Percentiles rank a stretch among this genome's conserved stretches.
Conservation (phyloP, 2,329 filamentous ascomycete species). For the Colletotrichum navitas region DNA sequence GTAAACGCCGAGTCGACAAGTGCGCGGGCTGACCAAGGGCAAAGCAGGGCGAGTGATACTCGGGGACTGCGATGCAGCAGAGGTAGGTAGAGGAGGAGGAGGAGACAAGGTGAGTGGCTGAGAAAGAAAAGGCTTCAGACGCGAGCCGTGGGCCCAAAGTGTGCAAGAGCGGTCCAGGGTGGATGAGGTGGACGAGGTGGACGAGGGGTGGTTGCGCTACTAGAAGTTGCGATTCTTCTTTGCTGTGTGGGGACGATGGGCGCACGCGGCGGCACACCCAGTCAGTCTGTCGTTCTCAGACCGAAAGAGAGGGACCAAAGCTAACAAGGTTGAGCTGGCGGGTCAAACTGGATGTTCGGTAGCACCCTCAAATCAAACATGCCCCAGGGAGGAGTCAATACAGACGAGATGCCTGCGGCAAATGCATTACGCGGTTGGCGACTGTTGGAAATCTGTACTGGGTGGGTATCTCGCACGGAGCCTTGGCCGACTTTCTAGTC, state of each 20-base stretch:
- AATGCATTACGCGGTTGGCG: slow-evolving; percentile 18
- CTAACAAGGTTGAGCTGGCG: slow-evolving; percentile 9
- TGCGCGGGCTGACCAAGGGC: slow-evolving; percentile 5
- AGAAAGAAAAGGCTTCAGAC: slow-evolving; percentile 32
- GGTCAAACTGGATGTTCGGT: slow-evolving; percentile 14
- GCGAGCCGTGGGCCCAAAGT: slow-evolving; percentile 26
- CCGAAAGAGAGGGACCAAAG: slow-evolving; percentile 11
- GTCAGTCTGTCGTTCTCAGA: slow-evolving; percentile 22
- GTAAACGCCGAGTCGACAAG: slow-evolving; percentile 11
- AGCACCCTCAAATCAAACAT: slow-evolving; percentile 27
- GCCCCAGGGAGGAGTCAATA: neutral
- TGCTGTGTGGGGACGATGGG: slow-evolving; percentile 27
- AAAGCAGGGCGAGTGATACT: slow-evolving; percentile 9
- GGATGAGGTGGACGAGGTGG: slow-evolving; percentile 34
- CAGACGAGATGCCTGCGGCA: slow-evolving; percentile 12
- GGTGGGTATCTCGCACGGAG: slow-evolving; percentile 29
- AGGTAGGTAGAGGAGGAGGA: slow-evolving; percentile 16
- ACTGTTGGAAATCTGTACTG: slow-evolving; percentile 22
- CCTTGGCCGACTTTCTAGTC: slow-evolving; percentile 24
- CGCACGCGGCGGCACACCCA: slow-evolving; percentile 33
- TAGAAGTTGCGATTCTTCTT: slow-evolving; percentile 38
- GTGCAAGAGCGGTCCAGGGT: slow-evolving; percentile 31
- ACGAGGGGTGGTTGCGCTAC: slow-evolving; percentile 32
- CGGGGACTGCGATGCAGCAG: slow-evolving; percentile 24
- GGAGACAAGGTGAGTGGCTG: slow-evolving; percentile 15